Base-by-base conservation (phyloP, 2,329 filamentous ascomycete genomes). In the Xylaria multiplex region DNA sequence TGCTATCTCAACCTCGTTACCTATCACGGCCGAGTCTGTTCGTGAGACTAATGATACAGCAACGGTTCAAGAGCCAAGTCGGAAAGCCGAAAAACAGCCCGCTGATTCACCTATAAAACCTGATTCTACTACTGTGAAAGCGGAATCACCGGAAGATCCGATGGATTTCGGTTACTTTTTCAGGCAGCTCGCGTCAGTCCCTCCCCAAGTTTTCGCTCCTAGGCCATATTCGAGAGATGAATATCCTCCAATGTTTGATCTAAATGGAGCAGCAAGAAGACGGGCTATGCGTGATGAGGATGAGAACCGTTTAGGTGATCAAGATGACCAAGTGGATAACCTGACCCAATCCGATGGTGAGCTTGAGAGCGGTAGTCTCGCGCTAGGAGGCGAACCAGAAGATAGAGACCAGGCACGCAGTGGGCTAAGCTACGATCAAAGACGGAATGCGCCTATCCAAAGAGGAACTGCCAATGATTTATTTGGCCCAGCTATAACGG, bases 331-430 rank as follows among this genome's bases (percentile, higher is more conserved):
- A 27, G 71, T 77, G 1, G 84, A 85, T 27, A 76, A 75, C 2
- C 76, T 77, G 5, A 84, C 84, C 53, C 76, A 80, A 3, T 84
- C 84, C 0, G 93, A 97, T 69, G 93, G 92, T 64, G 90, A 91
- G 63, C 88, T 89, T 1, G 93, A 96, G 78, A 91, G 91, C 71
- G 88, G 88, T 14, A 98, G 95, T 76, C 84, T 96, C 64, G 94
- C 96, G 65, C 85, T 98, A 19, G 95, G 95, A 64, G 95, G 95
- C 49, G 95, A 98, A 77, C 95, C 95, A 0, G 95, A 98, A 76
- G 93, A 97, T 71, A 85, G 87, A 68, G 90, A 93, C 24, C 79
- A 80, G 50, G 75, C 79, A 19, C 82, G 83, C 19, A 86, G 87
- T 56, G 79, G 79, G 45, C 81, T 85, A 71, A 76, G 78, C 53